These are phyloP conservation scores for Volutella citrinella DNA, from an alignment of 2,329 filamentous ascomycete species.

Conservation along the genomic window DNA sequence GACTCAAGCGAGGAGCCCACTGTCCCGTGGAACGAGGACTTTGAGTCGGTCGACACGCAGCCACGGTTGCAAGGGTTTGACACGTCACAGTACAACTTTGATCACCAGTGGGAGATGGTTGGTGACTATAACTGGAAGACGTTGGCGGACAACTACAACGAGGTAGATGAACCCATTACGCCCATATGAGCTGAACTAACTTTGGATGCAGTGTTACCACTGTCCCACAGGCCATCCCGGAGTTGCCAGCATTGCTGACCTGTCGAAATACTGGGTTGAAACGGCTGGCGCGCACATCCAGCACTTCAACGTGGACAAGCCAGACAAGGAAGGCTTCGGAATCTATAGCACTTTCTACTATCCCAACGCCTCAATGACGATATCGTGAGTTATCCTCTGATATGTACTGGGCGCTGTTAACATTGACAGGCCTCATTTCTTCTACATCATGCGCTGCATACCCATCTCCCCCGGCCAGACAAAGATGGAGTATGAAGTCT, in stretches of 20 bases:
- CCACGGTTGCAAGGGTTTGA: constrained; percentile 41
- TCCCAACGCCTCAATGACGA: constrained; percentile 46
- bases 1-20: constrained; percentile 42
- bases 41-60: constrained; percentile 42
- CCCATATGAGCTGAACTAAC: neutral
- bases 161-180: neutral
- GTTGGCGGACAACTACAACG: constrained; percentile 61
- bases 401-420: fast-evolving
- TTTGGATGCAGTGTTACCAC: constrained; percentile 56
- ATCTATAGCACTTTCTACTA: constrained; percentile 45
- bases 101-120: constrained; percentile 54
- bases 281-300: constrained; percentile 45
- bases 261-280: constrained; percentile 51
- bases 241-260: constrained; percentile 50
- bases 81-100: constrained; percentile 50
- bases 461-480: constrained; percentile 35
- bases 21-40: constrained; percentile 48
- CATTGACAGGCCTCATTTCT: constrained; percentile 40
- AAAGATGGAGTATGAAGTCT: constrained; percentile 41
- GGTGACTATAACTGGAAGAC: constrained; percentile 58
- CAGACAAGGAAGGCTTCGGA: constrained; percentile 41
- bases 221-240: constrained; percentile 57
- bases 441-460: constrained; percentile 60
- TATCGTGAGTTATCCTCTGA: constrained; percentile 37
- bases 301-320: constrained; percentile 43